phyloP scores from a whole-genome alignment of 495 filamentous ascomycete genomes.

The Antarctomyces pellizariae region DNA sequence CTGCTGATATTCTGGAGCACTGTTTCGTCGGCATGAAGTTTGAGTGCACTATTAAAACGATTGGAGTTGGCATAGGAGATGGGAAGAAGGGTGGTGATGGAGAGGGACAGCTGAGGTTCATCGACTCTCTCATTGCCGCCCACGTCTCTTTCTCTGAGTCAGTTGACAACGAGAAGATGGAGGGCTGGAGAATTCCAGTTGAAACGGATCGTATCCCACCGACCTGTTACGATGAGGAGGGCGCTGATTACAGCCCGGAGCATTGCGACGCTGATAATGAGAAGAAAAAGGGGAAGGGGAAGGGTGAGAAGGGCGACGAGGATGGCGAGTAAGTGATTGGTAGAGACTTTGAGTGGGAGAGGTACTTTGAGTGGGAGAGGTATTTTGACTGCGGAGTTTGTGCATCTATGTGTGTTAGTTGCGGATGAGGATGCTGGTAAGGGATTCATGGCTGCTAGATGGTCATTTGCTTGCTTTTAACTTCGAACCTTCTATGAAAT shows the following conservation, averaged over 20 bases:
- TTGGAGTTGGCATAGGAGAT: constrained; percentile 37
- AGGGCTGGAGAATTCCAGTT: constrained; percentile 34
- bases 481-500: too few relatives aligned
- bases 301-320: constrained; percentile 4
- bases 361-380: constrained; percentile 6
- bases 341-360: constrained; percentile 3
- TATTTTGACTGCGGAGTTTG: constrained; percentile 1
- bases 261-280: constrained; percentile 5
- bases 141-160: constrained; percentile 42
- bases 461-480: too few relatives aligned
- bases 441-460: too few relatives aligned
- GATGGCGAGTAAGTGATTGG: constrained; percentile 4
- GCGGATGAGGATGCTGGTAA: too few relatives aligned
- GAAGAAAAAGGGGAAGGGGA: constrained; percentile 5
- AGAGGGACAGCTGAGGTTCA: too few relatives aligned
- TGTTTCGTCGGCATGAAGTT: constrained; percentile 63
- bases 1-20: constrained; percentile 34
- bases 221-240: constrained; percentile 1
- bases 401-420: too few relatives aligned
- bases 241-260: too few relatives aligned
- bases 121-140: constrained; percentile 29
- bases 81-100: too few relatives aligned
- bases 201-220: constrained; percentile 15
- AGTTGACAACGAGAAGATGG: constrained; percentile 51
- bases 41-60: constrained; percentile 31